Conservation (phyloP, 805 yeast species). For the Candida krabiensis region DNA sequence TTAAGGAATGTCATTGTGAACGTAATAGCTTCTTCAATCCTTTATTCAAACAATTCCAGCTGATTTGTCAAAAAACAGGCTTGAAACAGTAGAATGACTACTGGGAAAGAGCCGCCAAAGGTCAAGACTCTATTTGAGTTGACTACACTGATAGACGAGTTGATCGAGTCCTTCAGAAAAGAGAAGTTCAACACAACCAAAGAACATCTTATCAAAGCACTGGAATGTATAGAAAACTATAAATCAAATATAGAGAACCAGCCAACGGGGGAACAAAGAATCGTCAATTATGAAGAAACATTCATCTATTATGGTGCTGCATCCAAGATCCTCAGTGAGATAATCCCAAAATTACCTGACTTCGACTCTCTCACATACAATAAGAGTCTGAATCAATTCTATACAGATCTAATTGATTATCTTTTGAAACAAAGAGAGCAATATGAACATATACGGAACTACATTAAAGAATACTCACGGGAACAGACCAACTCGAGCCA, state of each 20-base stretch:
- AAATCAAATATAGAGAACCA: constrained; percentile 11
- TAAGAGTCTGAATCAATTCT: constrained; percentile 16
- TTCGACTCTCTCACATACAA: constrained; percentile 8
- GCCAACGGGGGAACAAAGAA: background rate
- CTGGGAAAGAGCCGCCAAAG: constrained; percentile 6
- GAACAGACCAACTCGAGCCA: constrained; percentile 2
- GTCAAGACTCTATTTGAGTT: constrained; percentile 15
- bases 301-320: constrained; percentile 29
- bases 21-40: too few relatives aligned
- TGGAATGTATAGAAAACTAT: constrained; percentile 28
- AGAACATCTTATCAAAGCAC: constrained; percentile 24
- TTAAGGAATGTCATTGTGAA: too few relatives aligned
- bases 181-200: constrained; percentile 10
- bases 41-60: too few relatives aligned
- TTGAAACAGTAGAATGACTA: constrained; percentile 17
- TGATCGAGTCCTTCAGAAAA: constrained; percentile 10
- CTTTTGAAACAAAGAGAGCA: constrained; percentile 16
- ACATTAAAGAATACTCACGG: constrained; percentile 7
- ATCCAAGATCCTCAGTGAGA: constrained; percentile 24
- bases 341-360: constrained; percentile 26
- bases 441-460: constrained; percentile 15
- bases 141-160: constrained; percentile 16
- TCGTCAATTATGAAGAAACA: constrained; percentile 22
- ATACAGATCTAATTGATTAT: constrained; percentile 19
- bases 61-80: too few relatives aligned